Evolutionary conservation across 768 basidiomycete species (phyloP).

Genomic region (Ramaria sp.): DNA sequence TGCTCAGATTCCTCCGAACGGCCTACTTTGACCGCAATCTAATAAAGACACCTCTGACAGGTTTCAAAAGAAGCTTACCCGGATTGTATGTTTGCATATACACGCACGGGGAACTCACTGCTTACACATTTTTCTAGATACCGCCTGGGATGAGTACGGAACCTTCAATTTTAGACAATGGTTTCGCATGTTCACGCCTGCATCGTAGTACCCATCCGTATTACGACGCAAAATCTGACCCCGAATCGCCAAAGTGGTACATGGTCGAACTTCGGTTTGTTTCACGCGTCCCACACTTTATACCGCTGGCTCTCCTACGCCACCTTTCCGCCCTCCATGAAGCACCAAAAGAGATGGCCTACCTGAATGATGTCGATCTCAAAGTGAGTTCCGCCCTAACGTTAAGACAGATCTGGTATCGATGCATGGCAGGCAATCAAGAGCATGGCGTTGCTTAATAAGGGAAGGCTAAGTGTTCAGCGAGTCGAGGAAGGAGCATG

Average conservation of each 20-base stretch:
- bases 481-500: conserved; percentile 58
- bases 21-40: neutral
- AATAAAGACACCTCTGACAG: conserved; percentile 21
- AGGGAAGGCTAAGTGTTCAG: conserved; percentile 84
- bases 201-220: conserved; percentile 59
- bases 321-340: conserved; percentile 37
- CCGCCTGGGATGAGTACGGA: conserved; percentile 79
- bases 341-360: conserved; percentile 46
- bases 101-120: conserved; percentile 9
- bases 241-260: conserved; percentile 75
- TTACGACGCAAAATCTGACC: conserved; percentile 68
- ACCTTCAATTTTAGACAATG: conserved; percentile 1
- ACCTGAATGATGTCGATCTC: conserved; percentile 53
- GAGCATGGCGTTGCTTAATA: conserved; percentile 68
- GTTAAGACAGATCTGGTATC: neutral
- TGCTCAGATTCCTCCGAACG: conserved; percentile 19
- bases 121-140: conserved; percentile 38
- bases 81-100: conserved; percentile 49
- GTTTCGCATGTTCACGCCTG: conserved; percentile 11
- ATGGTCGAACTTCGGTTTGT: conserved; percentile 79
- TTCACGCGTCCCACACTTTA: conserved; percentile 55
- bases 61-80: conserved; percentile 82
- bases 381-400: conserved; percentile 29
- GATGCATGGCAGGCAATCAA: conserved; percentile 8
- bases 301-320: conserved; percentile 68